Evolutionary conservation across 2,329 filamentous ascomycete species (phyloP).

Genomic region (Aspergillus sp.): DNA sequence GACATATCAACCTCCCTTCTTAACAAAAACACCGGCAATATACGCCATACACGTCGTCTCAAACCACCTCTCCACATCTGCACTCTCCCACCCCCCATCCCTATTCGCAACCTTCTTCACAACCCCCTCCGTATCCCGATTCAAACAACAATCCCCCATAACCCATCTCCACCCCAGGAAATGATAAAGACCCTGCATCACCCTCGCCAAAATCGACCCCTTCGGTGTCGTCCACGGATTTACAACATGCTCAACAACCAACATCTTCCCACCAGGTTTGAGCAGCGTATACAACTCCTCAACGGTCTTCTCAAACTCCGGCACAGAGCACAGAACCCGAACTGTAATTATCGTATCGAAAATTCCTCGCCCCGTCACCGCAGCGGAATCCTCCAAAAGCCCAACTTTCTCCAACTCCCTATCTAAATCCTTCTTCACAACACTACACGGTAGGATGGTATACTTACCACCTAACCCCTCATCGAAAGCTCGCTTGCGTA

Average conservation of each 20-base stretch:
- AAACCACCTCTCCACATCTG: constrained; percentile 47
- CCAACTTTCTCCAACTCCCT: constrained; percentile 46
- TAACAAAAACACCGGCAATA: constrained; percentile 42
- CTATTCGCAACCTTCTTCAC: constrained; percentile 42
- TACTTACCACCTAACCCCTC: constrained; percentile 50
- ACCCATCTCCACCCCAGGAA: constrained; percentile 53
- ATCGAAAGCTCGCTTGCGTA: constrained; percentile 42
- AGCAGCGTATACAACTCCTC: constrained; percentile 51
- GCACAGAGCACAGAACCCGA: constrained; percentile 57
- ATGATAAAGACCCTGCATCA: constrained; percentile 49
- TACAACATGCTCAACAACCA: constrained; percentile 57
- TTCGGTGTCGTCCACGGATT: constrained; percentile 51
- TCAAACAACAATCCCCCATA: constrained; percentile 52
- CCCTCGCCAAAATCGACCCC: constrained; percentile 46
- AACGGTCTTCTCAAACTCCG: constrained; percentile 47
- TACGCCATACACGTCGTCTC: constrained; percentile 40
- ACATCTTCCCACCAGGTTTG: constrained; percentile 55
- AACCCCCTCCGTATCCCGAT: constrained; percentile 48
- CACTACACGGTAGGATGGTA: constrained; percentile 49
- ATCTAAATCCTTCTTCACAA: constrained; percentile 47
- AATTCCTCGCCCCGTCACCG: constrained; percentile 30
- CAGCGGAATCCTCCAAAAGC: constrained; percentile 21
- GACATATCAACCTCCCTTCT: constrained; percentile 24
- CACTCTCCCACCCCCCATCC: constrained; percentile 50
- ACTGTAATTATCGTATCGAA: constrained; percentile 58